phyloP scores from a whole-genome alignment of 2,329 filamentous ascomycete species.

The Elsinoe ampelina region DNA sequence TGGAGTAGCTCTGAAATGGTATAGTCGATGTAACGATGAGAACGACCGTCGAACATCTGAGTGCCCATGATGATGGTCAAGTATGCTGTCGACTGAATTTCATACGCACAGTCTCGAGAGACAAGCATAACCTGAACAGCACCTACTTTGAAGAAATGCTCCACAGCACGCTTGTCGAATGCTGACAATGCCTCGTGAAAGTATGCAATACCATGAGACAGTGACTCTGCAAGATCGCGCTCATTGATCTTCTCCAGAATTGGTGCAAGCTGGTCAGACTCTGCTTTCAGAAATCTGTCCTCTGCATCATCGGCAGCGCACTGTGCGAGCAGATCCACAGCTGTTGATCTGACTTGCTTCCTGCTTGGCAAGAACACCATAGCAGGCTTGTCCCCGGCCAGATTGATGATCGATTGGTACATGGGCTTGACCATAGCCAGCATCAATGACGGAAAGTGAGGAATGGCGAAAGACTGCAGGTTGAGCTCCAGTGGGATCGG shows the following conservation, averaged over 20 bases:
- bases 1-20: constrained; percentile 87
- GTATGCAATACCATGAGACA: constrained; percentile 92
- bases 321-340: constrained; percentile 77
- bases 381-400: constrained; percentile 75
- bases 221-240: constrained; percentile 73
- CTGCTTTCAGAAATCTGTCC: constrained; percentile 82
- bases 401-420: constrained; percentile 77
- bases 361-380: constrained; percentile 87
- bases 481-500: constrained; percentile 86
- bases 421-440: constrained; percentile 95
- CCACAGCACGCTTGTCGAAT: constrained; percentile 87
- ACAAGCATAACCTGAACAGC: constrained; percentile 79
- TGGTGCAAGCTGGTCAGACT: constrained; percentile 70
- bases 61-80: constrained; percentile 95
- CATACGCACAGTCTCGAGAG: constrained; percentile 90
- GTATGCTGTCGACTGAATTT: constrained; percentile 78
- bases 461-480: constrained; percentile 89
- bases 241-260: constrained; percentile 79
- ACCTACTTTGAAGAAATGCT: constrained; percentile 80
- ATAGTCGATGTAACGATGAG: constrained; percentile 96
- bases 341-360: constrained; percentile 83
- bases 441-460: constrained; percentile 97
- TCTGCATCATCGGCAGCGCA: constrained; percentile 85
- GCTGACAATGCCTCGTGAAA: constrained; percentile 87
- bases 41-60: constrained; percentile 91